Percentiles rank a stretch among this genome's conserved stretches.
These are phyloP conservation scores for Epichloe gansuensis DNA, from an alignment of 2,329 filamentous ascomycete genomes.

Conservation along the genomic window DNA sequence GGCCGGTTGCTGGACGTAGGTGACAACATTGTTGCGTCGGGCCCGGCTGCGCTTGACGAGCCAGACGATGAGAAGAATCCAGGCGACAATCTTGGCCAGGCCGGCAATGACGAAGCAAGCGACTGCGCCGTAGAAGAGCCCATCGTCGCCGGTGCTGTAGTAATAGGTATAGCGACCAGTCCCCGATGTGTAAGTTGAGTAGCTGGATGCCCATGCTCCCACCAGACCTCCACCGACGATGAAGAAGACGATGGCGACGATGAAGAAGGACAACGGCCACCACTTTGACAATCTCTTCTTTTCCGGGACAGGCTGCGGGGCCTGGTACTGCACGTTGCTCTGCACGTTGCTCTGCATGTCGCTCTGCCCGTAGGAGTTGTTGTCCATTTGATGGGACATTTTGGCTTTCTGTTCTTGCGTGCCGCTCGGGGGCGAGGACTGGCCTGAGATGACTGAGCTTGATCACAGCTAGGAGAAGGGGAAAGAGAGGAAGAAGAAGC, in stretches of 20 bases:
- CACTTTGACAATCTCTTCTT: constrained; percentile 1
- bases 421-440: too few species aligned
- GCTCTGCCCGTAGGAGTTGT: neutral
- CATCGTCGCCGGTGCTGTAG: neutral
- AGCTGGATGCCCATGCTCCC: constrained; percentile 1
- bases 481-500: too few species aligned
- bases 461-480: too few species aligned
- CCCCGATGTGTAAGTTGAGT: neutral
- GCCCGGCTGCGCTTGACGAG: neutral
- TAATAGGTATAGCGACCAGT: neutral
- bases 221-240: constrained; percentile 1
- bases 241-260: neutral
- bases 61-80: constrained; percentile 2
- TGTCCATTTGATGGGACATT: neutral
- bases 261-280: constrained; percentile 3
- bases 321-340: neutral
- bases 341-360: neutral
- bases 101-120: constrained; percentile 1
- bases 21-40: neutral
- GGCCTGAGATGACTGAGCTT: too few species aligned
- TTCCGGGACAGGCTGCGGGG: neutral
- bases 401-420: neutral
- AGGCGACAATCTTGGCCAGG: constrained; percentile 1
- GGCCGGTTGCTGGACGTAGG: neutral
- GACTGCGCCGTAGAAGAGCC: neutral